A percentile compares a stretch with the other conserved stretches of the same genome.
phyloP scores from a whole-genome alignment of 768 basidiomycete genomes.

The Strobilomyces echinocephalus region DNA sequence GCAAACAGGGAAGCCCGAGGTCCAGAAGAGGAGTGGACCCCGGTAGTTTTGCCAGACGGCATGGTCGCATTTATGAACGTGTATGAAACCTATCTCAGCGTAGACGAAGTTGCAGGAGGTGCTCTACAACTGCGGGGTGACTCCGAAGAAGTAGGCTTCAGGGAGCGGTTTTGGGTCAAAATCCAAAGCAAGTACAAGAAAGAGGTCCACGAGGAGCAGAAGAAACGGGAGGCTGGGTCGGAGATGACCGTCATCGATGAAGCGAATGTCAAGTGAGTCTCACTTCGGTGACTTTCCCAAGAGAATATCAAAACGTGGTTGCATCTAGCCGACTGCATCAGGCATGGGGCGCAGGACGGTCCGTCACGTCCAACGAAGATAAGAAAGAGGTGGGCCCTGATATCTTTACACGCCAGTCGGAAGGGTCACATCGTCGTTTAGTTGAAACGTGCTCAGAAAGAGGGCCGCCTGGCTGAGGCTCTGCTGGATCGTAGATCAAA shows the following conservation, averaged over 20 bases:
- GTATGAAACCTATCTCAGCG: conserved; percentile 80
- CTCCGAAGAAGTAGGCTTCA: conserved; percentile 79
- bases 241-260: conserved; percentile 63
- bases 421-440: conserved; percentile 26
- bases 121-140: conserved; percentile 74
- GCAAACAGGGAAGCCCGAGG: conserved; percentile 87
- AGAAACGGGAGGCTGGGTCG: conserved; percentile 56
- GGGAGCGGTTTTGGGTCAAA: conserved; percentile 84
- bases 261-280: conserved; percentile 62
- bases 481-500: conserved; percentile 77
- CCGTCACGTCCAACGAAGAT: conserved; percentile 64
- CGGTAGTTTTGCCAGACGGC: conserved; percentile 74
- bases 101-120: conserved; percentile 87
- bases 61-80: conserved; percentile 87
- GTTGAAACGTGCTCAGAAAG: conserved; percentile 75
- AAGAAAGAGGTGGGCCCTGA: conserved; percentile 57
- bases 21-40: conserved; percentile 92
- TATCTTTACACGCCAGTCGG: conserved; percentile 2
- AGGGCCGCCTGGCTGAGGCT: conserved; percentile 76
- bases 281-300: conserved; percentile 1
- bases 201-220: conserved; percentile 75
- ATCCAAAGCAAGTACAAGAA: conserved; percentile 86
- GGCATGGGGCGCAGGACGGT: conserved; percentile 79
- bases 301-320: conserved; percentile 2
- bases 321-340: conserved; percentile 61